Conservation (phyloP, 805 yeast species). For the Lipomyces japonicus region DNA sequence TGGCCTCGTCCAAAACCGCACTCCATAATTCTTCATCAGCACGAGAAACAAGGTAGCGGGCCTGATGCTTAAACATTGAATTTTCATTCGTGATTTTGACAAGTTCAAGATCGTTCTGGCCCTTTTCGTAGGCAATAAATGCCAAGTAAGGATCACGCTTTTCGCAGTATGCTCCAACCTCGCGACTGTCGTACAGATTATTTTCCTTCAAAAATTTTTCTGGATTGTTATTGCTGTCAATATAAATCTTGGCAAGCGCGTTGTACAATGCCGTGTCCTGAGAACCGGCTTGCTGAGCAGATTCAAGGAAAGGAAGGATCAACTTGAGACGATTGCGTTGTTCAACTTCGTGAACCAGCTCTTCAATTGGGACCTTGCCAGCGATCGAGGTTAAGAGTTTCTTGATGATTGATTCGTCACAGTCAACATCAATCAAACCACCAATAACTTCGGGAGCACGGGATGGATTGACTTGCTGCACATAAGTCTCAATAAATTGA, state of each 20-base stretch:
- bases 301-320: constrained; percentile 87
- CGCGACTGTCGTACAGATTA: constrained; percentile 81
- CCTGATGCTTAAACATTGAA: constrained; percentile 97
- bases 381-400: constrained; percentile 74
- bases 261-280: constrained; percentile 89
- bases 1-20: constrained; percentile 68
- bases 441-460: constrained; percentile 96
- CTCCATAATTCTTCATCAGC: constrained; percentile 85
- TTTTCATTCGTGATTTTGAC: constrained; percentile 92
- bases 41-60: constrained; percentile 85
- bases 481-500: constrained; percentile 96
- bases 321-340: constrained; percentile 91
- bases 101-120: constrained; percentile 84
- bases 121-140: constrained; percentile 95
- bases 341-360: constrained; percentile 90
- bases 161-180: constrained; percentile 97
- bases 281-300: constrained; percentile 67
- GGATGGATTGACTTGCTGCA: constrained; percentile 94
- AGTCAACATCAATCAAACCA: constrained; percentile 92
- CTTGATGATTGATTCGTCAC: constrained; percentile 86
- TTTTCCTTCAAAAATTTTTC: constrained; percentile 94
- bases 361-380: constrained; percentile 91
- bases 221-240: constrained; percentile 95
- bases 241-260: constrained; percentile 94
- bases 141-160: constrained; percentile 98